A percentile compares a stretch with the other conserved stretches of the same genome.
Evolutionary conservation across 1,284 basidiomycete species (phyloP).

Genomic region (Pseudozyma tsukubaensis): DNA sequence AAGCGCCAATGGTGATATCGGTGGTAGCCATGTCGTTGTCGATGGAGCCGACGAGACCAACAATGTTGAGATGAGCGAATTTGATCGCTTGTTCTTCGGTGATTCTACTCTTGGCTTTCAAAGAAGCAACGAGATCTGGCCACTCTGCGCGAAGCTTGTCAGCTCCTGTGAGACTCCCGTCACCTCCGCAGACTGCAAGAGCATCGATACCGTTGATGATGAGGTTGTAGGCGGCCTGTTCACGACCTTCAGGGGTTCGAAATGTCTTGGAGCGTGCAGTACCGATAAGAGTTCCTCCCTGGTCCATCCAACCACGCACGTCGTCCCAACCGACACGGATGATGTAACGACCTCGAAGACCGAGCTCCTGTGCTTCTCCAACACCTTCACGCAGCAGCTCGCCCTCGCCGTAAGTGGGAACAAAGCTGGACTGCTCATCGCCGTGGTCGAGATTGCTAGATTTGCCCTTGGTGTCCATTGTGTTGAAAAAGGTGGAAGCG

Average conservation of each 20-base stretch:
- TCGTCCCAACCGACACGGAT: constrained; percentile 98
- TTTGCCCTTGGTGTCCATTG: constrained; percentile 22
- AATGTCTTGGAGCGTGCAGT: constrained; percentile 91
- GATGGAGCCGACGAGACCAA: constrained; percentile 96
- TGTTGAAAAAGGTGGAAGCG: constrained; percentile 40
- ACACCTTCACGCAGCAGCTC: constrained; percentile 89
- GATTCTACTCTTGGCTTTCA: constrained; percentile 78
- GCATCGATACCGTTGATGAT: constrained; percentile 97
- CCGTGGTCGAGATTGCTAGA: constrained; percentile 9
- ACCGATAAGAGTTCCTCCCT: constrained; percentile 93
- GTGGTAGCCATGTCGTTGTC: constrained; percentile 99
- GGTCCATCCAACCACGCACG: constrained; percentile 88
- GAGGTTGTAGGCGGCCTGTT: constrained; percentile 87
- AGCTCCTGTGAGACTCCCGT: constrained; percentile 94
- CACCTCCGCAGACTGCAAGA: constrained; percentile 94
- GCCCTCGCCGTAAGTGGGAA: constrained; percentile 88
- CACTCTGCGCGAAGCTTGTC: constrained; percentile 94
- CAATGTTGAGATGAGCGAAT: constrained; percentile 90
- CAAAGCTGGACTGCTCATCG: constrained; percentile 69
- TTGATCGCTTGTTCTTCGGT: constrained; percentile 77
- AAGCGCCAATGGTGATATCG: constrained; percentile 94
- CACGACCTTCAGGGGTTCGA: constrained; percentile 85
- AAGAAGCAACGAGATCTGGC: constrained; percentile 81
- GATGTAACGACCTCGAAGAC: constrained; percentile 89
- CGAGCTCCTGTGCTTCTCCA: constrained; percentile 74